Conservation (phyloP, 257 asterid species). For the Forsythia suspensa region DNA sequence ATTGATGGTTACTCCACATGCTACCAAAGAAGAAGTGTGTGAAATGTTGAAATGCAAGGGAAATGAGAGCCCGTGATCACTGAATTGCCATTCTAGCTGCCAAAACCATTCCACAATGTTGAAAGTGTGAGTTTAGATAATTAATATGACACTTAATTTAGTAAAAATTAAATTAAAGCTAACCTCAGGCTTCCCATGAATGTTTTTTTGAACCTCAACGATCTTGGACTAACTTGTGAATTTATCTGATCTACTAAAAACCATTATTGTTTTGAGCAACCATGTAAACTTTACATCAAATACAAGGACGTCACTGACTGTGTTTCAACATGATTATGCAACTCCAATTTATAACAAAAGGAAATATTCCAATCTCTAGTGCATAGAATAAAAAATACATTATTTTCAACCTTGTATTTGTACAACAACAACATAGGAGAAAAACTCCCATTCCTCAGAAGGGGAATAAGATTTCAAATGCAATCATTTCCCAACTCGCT, state of each 20-base stretch:
- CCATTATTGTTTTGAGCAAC: conserved; percentile 26
- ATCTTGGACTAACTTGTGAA: conserved; percentile 58
- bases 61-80: conserved; percentile 47
- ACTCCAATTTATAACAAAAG: neutral
- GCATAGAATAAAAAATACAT: no score
- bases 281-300: neutral
- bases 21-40: conserved; percentile 85
- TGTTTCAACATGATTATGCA: neutral
- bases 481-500: no score
- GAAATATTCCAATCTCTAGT: no score
- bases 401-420: no score
- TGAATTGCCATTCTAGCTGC: conserved; percentile 69
- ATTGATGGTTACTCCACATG: conserved; percentile 70
- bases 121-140: neutral
- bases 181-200: conserved; percentile 92
- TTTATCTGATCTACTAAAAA: conserved; percentile 76
- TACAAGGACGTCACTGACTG: neutral
- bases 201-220: conserved; percentile 69
- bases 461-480: no score
- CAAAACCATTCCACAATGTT: conserved; percentile 18
- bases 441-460: no score
- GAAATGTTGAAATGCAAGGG: conserved; percentile 82
- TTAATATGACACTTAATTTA: conserved; percentile 1
- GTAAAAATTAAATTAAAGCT: conserved; percentile 6
- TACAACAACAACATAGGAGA: no score